Base-by-base conservation (phyloP, 2,329 filamentous ascomycete genomes). In the Aspergillus carbonarius region DNA sequence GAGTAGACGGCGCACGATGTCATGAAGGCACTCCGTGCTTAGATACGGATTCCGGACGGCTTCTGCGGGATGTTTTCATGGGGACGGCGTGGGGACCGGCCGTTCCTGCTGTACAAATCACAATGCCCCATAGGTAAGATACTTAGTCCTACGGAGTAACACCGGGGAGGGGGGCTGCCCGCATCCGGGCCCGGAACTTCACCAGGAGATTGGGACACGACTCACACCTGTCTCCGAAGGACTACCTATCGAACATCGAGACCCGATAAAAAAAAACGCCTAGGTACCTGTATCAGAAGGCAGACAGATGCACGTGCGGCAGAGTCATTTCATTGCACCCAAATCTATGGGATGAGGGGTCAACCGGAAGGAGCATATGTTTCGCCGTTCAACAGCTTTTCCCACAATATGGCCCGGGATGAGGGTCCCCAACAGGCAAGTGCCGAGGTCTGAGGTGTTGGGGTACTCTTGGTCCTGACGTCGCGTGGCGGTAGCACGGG, bases 401-500 rank as follows among this genome's bases (percentile, higher is more conserved):
- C 18, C 17, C 39, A 10, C 18, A 18, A 18, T 20, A 20, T 18
- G 25, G 15, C 52, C 39, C 44, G 32, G 44, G 54, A 50, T 44
- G 52, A 25, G 30, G 13, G 8, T 54, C 27, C 25, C 20, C 18
- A 10, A 56, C 17, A 30, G 35, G 54, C 30, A 65, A 65, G 48
- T 58, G 56, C 56, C 56, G 56, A 58, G 56, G 56, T 54, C 42
- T 42, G 39, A 6, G 37, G n/a, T 10, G 15, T 39, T 46, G 13
- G 23, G 42, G 10, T 4, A 20, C 9, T 10, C 20, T 46, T 25
- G 23, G 23, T 18, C 37, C 18, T 20, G 39, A 54, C 42, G 10
- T 56, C 46, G 54, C 35, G 54, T 56, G 54, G 54, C 30, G 53
- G 53, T 32, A 39, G 40, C 20, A 32, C 39, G 35, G 35, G 18